A percentile compares a stretch with the other conserved stretches of the same genome.
phyloP scores from a whole-genome alignment of 768 basidiomycete species.

The Mycena albidolilacea region DNA sequence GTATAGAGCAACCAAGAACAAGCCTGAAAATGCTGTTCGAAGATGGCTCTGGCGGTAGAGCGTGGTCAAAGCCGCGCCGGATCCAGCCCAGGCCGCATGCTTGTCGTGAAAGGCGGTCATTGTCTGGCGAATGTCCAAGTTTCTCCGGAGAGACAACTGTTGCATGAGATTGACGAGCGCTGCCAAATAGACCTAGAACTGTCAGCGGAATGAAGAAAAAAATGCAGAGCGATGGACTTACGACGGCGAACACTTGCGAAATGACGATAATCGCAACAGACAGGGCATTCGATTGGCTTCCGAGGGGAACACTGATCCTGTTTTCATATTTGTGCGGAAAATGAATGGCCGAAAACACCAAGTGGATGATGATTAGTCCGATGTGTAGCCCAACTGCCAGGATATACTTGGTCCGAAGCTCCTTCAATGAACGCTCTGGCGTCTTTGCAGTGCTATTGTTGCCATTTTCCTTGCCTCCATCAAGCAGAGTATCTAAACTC shows the following conservation, averaged over 20 bases:
- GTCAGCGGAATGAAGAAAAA: not conserved
- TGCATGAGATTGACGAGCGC: not conserved
- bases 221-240: not conserved
- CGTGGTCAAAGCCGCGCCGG: not conserved
- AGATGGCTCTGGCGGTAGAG: not conserved
- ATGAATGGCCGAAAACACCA: not conserved
- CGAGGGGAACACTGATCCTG: conserved; percentile 8
- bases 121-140: not conserved
- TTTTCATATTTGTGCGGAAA: conserved; percentile 1
- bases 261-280: not conserved
- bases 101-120: not conserved
- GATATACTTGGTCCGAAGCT: not conserved
- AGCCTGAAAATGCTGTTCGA: not conserved
- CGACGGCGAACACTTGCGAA: not conserved
- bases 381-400: not conserved
- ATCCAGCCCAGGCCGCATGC: not conserved
- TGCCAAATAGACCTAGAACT: not conserved
- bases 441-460: not conserved
- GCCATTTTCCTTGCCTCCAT: not conserved
- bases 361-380: not conserved
- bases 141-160: not conserved
- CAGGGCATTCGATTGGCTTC: not conserved
- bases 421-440: not conserved
- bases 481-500: not conserved
- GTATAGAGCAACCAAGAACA: not conserved